phyloP scores from a whole-genome alignment of 2,329 filamentous ascomycete species.

The Trichoderma lentiforme region DNA sequence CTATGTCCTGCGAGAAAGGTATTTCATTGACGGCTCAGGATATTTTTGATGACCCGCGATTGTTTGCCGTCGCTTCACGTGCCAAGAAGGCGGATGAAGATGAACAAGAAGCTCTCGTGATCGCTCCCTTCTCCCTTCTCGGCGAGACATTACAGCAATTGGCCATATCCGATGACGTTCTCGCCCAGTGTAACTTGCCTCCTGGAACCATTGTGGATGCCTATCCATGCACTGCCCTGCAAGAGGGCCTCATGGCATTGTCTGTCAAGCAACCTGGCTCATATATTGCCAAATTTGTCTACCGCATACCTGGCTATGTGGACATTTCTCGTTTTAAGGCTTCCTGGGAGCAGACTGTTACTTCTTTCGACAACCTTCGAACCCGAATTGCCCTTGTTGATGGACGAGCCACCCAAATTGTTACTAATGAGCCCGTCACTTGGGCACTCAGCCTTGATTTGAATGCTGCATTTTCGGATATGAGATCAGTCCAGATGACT shows the following conservation, averaged over 20 bases:
- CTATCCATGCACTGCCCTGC: conserved; percentile 39
- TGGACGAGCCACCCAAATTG: conserved; percentile 17
- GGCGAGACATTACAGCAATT: background rate
- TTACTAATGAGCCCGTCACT: conserved; percentile 2
- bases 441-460: conserved; percentile 1
- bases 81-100: background rate
- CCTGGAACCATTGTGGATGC: conserved; percentile 29
- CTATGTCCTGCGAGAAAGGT: conserved; percentile 7
- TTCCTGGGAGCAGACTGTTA: conserved; percentile 26
- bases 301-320: conserved; percentile 21
- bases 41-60: conserved; percentile 15
- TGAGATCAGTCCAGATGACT: conserved; percentile 2
- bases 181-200: background rate
- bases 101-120: background rate
- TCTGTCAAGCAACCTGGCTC: conserved; percentile 31
- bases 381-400: conserved; percentile 18
- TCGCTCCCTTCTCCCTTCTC: conserved; percentile 2
- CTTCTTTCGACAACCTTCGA: conserved; percentile 16
- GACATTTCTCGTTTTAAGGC: conserved; percentile 27
- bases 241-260: conserved; percentile 39
- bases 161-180: background rate
- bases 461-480: background rate
- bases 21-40: conserved; percentile 18
- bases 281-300: conserved; percentile 34
- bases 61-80: conserved; percentile 2